Conservation (phyloP, 2,329 filamentous ascomycete genomes). For the Arthroderma sp. region DNA sequence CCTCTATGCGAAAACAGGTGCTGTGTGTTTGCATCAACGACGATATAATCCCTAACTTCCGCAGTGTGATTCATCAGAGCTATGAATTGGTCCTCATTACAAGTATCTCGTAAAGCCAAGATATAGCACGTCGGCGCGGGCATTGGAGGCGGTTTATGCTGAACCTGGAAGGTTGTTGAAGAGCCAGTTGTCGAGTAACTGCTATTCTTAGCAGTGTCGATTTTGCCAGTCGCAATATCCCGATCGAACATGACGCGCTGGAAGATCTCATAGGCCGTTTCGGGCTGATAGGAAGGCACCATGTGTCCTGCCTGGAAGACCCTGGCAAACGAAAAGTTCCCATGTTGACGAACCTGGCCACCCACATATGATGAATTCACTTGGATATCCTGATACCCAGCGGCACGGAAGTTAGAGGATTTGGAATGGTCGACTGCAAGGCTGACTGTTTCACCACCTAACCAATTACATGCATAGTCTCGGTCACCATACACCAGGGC, state of each 20-base stretch:
- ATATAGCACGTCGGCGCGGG: slow-evolving; percentile 34
- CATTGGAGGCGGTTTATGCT: slow-evolving; percentile 29
- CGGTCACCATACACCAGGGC: slow-evolving; percentile 46
- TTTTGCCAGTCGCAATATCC: slow-evolving; percentile 43
- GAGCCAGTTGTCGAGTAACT: slow-evolving; percentile 30
- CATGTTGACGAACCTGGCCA: slow-evolving; percentile 27
- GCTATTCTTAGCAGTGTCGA: slow-evolving; percentile 24
- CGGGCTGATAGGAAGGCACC: slow-evolving; percentile 42
- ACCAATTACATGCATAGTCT: slow-evolving; percentile 41
- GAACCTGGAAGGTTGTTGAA: slow-evolving; percentile 28
- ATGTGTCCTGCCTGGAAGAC: slow-evolving; percentile 22
- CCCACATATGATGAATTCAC: slow-evolving; percentile 25
- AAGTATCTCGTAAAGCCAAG: slow-evolving; percentile 24
- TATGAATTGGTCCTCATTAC: slow-evolving; percentile 32
- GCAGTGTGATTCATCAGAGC: slow-evolving; percentile 34
- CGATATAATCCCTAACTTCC: slow-evolving; percentile 34
- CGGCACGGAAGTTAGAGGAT: slow-evolving; percentile 26
- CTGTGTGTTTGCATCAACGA: slow-evolving; percentile 19
- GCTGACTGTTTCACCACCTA: slow-evolving; percentile 37
- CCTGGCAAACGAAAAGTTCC: slow-evolving; percentile 30
- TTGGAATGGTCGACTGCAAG: slow-evolving; percentile 32
- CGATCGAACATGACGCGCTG: slow-evolving; percentile 37
- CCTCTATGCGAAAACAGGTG: not conserved
- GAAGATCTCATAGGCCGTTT: slow-evolving; percentile 43
- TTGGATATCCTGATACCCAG: slow-evolving; percentile 30